Evolutionary conservation across 108 stramenopile species (phyloP).

Genomic region (Cyclostephanos invisitatus): DNA sequence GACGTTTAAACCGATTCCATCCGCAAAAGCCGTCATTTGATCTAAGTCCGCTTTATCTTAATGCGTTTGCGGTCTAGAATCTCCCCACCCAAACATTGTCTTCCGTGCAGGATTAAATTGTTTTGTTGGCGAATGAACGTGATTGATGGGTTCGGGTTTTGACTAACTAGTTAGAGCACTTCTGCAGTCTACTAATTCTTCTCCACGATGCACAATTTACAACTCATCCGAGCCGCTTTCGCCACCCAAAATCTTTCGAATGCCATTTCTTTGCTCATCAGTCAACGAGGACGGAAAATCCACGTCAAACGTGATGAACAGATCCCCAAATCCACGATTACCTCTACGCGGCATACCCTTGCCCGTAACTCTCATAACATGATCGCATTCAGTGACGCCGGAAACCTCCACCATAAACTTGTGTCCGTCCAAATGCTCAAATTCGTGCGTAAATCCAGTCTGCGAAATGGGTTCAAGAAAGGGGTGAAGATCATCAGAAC

Average conservation of each 20-base stretch:
- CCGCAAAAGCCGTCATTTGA: too few relatives aligned
- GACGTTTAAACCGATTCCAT: too few relatives aligned
- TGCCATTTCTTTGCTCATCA: constrained; percentile 67
- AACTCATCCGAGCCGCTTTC: constrained; percentile 22
- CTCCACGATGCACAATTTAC: not conserved
- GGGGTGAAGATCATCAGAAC: not conserved
- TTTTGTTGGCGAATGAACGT: too few relatives aligned
- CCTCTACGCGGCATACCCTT: constrained; percentile 92
- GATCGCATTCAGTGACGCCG: constrained; percentile 84
- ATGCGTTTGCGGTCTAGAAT: too few relatives aligned
- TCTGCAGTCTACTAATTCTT: too few relatives aligned
- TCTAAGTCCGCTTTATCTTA: too few relatives aligned
- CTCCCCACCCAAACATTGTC: too few relatives aligned
- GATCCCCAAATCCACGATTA: constrained; percentile 81
- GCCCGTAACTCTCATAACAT: constrained; percentile 76
- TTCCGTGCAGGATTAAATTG: too few relatives aligned
- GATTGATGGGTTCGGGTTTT: too few relatives aligned
- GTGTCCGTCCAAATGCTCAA: constrained; percentile 82
- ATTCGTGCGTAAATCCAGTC: constrained; percentile 81
- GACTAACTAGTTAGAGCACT: not conserved
- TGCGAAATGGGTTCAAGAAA: constrained; percentile 7
- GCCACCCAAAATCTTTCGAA: constrained; percentile 65
- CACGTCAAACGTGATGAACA: constrained; percentile 90
- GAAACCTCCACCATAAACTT: constrained; percentile 66
- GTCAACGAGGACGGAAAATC: constrained; percentile 84